Evolutionary conservation across 345 rosid species (phyloP), one percentile per base, ranked within the genome.

Genomic region (Microcos paniculata): DNA sequence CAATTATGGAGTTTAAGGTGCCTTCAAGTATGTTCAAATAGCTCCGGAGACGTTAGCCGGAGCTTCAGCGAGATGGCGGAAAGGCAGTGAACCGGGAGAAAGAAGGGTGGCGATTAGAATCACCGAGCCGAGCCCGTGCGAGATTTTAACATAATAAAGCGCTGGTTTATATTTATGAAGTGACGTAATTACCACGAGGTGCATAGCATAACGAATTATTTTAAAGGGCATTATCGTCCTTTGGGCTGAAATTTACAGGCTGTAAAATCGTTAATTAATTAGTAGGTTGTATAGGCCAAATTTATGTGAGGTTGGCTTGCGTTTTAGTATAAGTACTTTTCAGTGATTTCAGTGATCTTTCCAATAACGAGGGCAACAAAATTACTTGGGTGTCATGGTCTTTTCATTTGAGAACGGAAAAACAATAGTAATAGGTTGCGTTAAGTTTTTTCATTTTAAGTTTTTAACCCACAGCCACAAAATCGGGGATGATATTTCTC

Each of bases 1-100:
- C 35, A 64, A 67, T 69, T 42, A 64, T 68, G 70, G 81, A 82
- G 82, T 77, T 82, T 72, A 66, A 45, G n/a, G 71, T 43, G 73
- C 78, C 31, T 14, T 49, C 45, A 43, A 73, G 23, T 30, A 40
- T 12, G 71, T 15, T 53, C 30, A 43, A 67, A 59, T 33, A 52
- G 62, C 2, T 46, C 59, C 62, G 49, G 62, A 24, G 21, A n/a
- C 77, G 24, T 48, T 57, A 70, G 76, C 57, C 79, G 80, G 69
- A 64, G 63, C 24, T 77, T 71, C 43, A 59, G 70, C 62, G 3
- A 62, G 35, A 56, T 12, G n/a, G 48, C 43, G 26, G 77, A 28
- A 42, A 61, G 14, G 64, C 58, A 31, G 23, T 21, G 21, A 43
- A 45, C 35, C 45, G 55, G 52, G 56, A 53, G 42, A 4, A 72